Evolutionary conservation across 2,329 filamentous ascomycete species (phyloP), one percentile per base, ranked within the genome.

Genomic region (Sporothrix euskadiensis): DNA sequence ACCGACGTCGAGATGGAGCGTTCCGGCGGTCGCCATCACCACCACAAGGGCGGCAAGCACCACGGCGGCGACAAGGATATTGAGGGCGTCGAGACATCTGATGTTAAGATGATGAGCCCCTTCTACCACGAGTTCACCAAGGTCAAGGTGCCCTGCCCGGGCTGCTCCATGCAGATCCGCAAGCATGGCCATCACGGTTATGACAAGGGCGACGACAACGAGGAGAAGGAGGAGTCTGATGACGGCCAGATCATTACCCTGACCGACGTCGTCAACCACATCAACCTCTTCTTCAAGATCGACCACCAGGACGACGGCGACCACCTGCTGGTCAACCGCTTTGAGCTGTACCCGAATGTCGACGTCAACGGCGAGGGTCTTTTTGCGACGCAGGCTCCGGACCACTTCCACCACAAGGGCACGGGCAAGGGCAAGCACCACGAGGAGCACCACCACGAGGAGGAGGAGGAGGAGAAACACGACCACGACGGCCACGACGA

Each of bases 341-440:
- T 87, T 74, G 86, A 88, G 77, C 82, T 92, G 22, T 92, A 89
- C 76, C 87, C 88, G 19, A 81, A 83, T 70, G 80, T 87, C 75
- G 82, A 87, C 78, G 83, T 85, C 0, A 82, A 84, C 79, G 79
- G 79, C 75, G 80, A 81, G 66, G 80, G 81, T 9, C 81, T 89
- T 52, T 81, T 79, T 6, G 87, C 87, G 12, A 77, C 81, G 14
- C 84, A 88, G 72, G 77, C 84, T 47, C 81, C 83, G 56, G 82
- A 84, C 57, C 74, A 79, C 74, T 70, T 78, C 32, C 30, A 79
- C 32, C 32, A 56, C 39, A 54, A 59, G 68, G 59, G 47, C 47
- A 52, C 66, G 44, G 22, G 52, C 39, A 61, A 74, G 32, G 73
- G 73, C 26, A 70, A 72, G 59, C 73, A 73, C 26, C 49, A 71